Percentiles rank a stretch among this genome's conserved stretches.
Evolutionary conservation across 176 grass and related monocot genomes (phyloP).

Genomic region (Musa troglodytarum): DNA sequence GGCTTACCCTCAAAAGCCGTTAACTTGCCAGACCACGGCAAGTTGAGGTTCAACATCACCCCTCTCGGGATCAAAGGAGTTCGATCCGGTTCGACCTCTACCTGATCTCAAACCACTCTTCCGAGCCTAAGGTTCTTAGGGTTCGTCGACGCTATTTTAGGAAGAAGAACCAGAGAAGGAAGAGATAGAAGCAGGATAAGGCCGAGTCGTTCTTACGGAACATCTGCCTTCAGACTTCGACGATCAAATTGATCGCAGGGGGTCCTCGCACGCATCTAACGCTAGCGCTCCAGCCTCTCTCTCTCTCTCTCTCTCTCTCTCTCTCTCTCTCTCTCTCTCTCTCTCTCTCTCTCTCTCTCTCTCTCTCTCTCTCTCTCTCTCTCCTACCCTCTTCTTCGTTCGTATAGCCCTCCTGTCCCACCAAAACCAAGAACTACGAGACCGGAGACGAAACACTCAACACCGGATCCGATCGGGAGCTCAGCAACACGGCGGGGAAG

Average conservation of each 20-base stretch:
- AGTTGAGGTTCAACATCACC: slow-evolving; percentile 11
- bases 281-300: neutral
- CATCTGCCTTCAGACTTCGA: neutral
- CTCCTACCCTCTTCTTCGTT: too few relatives aligned
- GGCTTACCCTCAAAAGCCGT: neutral
- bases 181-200: slow-evolving; percentile 14
- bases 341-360: too few relatives aligned
- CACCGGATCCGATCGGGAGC: neutral
- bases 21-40: neutral
- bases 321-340: neutral
- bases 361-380: neutral
- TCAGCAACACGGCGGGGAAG: neutral
- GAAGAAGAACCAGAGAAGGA: slow-evolving; percentile 17
- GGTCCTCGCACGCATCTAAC: neutral
- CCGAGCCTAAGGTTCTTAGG: neutral
- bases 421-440: neutral
- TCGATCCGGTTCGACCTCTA: neutral
- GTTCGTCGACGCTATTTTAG: neutral
- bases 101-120: neutral
- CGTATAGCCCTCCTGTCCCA: neutral
- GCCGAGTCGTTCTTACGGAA: slow-evolving; percentile 12
- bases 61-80: neutral
- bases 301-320: too few relatives aligned
- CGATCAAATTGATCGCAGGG: neutral
- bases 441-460: neutral